Conservation (phyloP, 345 rosid species). For the Euphorbia peplus region DNA sequence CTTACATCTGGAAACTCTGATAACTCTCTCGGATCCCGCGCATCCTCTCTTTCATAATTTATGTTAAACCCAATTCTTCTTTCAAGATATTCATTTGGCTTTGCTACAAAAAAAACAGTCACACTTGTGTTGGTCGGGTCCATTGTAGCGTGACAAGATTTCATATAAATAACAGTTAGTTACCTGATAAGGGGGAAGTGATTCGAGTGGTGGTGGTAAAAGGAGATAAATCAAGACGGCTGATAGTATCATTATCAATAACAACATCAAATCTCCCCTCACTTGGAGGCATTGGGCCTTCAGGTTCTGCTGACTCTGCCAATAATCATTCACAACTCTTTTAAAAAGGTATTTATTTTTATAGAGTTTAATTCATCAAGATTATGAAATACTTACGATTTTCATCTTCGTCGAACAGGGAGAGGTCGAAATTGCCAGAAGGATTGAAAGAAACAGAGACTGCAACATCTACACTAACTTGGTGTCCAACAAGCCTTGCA, state of each 20-base stretch:
- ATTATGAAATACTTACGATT: slow-evolving; percentile 33
- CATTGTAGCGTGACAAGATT: too few species aligned
- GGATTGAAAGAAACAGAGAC: slow-evolving; percentile 79
- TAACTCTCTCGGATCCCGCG: slow-evolving; percentile 60
- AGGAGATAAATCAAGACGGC: slow-evolving; percentile 66
- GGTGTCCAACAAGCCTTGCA: too few species aligned
- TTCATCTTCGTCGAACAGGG: slow-evolving; percentile 37
- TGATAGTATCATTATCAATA: slow-evolving; percentile 49
- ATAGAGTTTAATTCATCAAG: too few species aligned
- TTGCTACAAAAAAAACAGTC: too few species aligned
- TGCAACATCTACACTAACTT: too few species aligned
- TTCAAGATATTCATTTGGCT: slow-evolving; percentile 58
- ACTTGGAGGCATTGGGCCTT: slow-evolving; percentile 75
- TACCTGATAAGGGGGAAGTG: slow-evolving; percentile 56
- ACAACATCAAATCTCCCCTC: slow-evolving; percentile 67
- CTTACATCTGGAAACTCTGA: slow-evolving; percentile 84
- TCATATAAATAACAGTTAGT: too few species aligned
- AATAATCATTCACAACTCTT: too few species aligned
- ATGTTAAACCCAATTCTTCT: slow-evolving; percentile 71
- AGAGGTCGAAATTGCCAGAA: slow-evolving; percentile 74
- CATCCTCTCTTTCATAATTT: slow-evolving; percentile 65
- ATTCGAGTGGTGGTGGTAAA: slow-evolving; percentile 64
- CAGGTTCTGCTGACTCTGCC: slow-evolving; percentile 46
- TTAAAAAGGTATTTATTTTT: too few species aligned
- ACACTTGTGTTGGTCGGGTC: too few species aligned